Evolutionary conservation across 2,329 filamentous ascomycete genomes (phyloP).

Genomic region (Phaeosphaeriaceae sp.): DNA sequence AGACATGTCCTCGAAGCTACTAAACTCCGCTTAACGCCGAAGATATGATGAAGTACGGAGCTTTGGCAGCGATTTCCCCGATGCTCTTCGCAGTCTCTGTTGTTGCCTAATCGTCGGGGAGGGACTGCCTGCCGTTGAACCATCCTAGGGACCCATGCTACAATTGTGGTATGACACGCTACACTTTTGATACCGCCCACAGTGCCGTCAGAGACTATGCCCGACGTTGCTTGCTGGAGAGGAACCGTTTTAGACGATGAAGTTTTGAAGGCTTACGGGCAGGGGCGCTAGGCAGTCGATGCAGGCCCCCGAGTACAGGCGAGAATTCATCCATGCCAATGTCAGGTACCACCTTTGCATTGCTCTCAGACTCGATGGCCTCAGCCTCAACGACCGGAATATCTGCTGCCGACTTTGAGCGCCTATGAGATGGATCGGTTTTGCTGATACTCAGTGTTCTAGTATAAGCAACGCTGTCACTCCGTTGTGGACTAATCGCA

Average conservation of each 20-base stretch:
- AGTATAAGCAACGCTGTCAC: background rate
- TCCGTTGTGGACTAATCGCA: background rate
- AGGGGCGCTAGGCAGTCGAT: conserved; percentile 1
- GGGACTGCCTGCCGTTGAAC: background rate
- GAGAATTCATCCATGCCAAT: conserved; percentile 13
- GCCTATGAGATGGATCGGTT: background rate
- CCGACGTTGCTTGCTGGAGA: background rate
- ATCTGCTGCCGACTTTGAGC: background rate
- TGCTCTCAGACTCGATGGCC: background rate
- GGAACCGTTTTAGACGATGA: conserved; percentile 6
- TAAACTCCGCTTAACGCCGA: background rate
- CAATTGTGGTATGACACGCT: background rate
- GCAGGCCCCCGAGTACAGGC: conserved; percentile 12
- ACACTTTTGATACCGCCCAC: background rate
- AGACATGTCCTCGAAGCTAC: background rate
- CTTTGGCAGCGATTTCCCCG: no score
- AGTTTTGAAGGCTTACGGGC: conserved; percentile 4
- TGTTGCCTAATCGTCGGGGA: no score
- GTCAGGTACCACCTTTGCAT: background rate
- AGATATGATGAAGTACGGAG: background rate
- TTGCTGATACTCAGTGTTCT: background rate
- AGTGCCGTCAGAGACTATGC: background rate
- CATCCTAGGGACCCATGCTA: background rate
- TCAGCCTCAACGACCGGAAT: background rate
- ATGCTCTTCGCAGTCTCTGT: no score